These are phyloP conservation scores for Hypoxylon sp. DNA, from an alignment of 2,329 filamentous ascomycete species.

Conservation along the genomic window DNA sequence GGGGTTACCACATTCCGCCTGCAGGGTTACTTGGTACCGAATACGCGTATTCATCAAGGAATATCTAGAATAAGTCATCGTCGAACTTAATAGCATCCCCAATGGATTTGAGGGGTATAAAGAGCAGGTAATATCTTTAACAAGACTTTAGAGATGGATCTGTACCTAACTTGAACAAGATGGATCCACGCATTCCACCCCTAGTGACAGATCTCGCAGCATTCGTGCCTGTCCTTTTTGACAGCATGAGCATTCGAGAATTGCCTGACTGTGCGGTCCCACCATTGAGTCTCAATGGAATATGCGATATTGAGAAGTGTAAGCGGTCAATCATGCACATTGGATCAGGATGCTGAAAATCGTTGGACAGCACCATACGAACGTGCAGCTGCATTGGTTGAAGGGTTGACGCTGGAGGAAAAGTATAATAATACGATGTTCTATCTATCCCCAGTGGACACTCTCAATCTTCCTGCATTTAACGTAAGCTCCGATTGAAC, in stretches of 20 bases:
- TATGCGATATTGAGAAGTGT: slow-evolving; percentile 11
- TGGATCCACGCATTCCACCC: slow-evolving; percentile 13
- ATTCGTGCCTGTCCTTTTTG: slow-evolving; percentile 3
- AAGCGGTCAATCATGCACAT: background rate
- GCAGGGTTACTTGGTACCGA: background rate
- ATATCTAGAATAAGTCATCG: background rate
- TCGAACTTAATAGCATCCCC: background rate
- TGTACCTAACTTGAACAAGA: background rate
- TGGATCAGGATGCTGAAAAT: background rate
- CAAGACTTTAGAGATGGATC: background rate
- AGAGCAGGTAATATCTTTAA: background rate
- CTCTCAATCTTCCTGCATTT: slow-evolving; percentile 3
- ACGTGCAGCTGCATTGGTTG: slow-evolving; percentile 5
- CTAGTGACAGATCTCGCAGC: slow-evolving; percentile 3
- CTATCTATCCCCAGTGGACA: slow-evolving; percentile 2
- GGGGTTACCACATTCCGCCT: background rate
- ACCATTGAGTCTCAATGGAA: slow-evolving; percentile 18
- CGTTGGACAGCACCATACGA: slow-evolving; percentile 1
- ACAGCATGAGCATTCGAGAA: background rate
- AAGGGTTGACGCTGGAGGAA: slow-evolving; percentile 4
- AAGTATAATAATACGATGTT: slow-evolving; percentile 14
- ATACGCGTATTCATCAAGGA: background rate
- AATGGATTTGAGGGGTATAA: background rate
- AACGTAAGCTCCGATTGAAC: background rate
- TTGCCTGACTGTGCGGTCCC: slow-evolving; percentile 8